Base-by-base conservation (phyloP, 202 grass and related monocot species). In the Brachypodium distachyon region DNA sequence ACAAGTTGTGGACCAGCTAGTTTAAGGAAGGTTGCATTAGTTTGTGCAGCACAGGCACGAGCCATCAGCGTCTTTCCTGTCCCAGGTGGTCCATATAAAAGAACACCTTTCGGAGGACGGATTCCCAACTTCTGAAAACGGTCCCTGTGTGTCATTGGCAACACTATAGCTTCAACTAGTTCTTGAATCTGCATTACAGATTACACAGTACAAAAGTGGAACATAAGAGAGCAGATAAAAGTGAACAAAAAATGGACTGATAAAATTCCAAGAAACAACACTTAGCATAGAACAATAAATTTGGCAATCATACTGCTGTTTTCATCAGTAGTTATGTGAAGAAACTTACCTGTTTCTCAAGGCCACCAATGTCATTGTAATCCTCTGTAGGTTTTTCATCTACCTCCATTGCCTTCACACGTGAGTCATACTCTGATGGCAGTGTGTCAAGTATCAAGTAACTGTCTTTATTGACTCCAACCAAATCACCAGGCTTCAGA, bases 21-120 rank as follows among this genome's bases (percentile, higher is more conserved):
- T 67, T 97, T 94, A 42, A 97, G 80, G 59, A 97, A 97, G 13
- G 91, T 97, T 47, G 95, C 91, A 67, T 98, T 92, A 36, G 95
- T 98, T 76, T 95, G 91, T 52, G 95, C 87, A 60, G 91, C 95
- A 85, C 95, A 98, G 71, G 91, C 89, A 61, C 89, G 91, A 13
- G 95, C 95, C 91, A 98, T 98, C 47, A 98, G 49, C 4, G 95
- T 98, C 69, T 98, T 98, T 52, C 95, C 91, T 12, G 89, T 95
- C 44, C 89, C 95, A 72, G 91, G 95, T n/a, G 95, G 91, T 78
- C 95, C 95, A 87, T 98, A 98, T 32, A 98, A 52, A 84, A 98
- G 91, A 77, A 95, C 83, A 33, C 95, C 95, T 88, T 98, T 98
- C 9, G 95, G 89, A 17, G 91, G 91, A 49, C 83, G 85, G 72